Evolutionary conservation across 257 asterid genomes (phyloP).

Genomic region (Oldenlandia corymbosa): DNA sequence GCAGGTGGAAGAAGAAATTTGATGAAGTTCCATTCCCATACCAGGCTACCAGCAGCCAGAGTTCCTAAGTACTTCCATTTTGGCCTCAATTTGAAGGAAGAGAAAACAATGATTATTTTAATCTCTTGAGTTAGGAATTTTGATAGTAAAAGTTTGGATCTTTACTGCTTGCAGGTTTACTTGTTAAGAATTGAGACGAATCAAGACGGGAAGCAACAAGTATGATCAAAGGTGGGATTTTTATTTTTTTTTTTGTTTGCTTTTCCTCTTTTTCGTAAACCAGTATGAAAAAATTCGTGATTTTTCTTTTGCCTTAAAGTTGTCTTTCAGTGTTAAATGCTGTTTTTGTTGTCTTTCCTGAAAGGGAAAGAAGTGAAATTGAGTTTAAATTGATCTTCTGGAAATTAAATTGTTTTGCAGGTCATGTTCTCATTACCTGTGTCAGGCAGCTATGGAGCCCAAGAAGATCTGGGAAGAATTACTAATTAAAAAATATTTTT

Average conservation of each 20-base stretch:
- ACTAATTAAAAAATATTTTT: background rate
- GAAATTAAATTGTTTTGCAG: conserved; percentile 12
- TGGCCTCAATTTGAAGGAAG: too few relatives aligned
- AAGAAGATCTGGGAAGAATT: background rate
- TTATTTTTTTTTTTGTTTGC: background rate
- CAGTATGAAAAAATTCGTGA: conserved; percentile 18
- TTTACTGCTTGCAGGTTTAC: too few relatives aligned
- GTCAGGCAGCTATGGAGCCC: conserved; percentile 2
- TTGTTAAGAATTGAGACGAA: background rate
- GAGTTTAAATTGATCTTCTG: conserved; percentile 22
- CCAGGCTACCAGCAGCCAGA: too few relatives aligned
- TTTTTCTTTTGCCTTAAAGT: conserved; percentile 17
- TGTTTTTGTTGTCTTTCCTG: conserved; percentile 13
- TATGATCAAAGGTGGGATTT: background rate
- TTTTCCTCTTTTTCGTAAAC: too few relatives aligned
- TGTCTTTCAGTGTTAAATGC: conserved; percentile 16
- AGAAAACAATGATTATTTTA: too few relatives aligned
- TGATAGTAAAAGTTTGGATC: too few relatives aligned
- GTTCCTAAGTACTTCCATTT: too few relatives aligned
- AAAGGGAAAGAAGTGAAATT: conserved; percentile 15
- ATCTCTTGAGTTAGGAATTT: too few relatives aligned
- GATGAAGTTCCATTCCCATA: too few relatives aligned
- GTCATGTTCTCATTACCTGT: conserved; percentile 6
- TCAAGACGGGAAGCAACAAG: background rate
- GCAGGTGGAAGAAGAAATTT: conserved; percentile 1